Evolutionary conservation across 225 moss, liverwort and hornwort species (phyloP), one percentile per base, ranked within the genome.

Genomic region (Sphagnum tenellum): DNA sequence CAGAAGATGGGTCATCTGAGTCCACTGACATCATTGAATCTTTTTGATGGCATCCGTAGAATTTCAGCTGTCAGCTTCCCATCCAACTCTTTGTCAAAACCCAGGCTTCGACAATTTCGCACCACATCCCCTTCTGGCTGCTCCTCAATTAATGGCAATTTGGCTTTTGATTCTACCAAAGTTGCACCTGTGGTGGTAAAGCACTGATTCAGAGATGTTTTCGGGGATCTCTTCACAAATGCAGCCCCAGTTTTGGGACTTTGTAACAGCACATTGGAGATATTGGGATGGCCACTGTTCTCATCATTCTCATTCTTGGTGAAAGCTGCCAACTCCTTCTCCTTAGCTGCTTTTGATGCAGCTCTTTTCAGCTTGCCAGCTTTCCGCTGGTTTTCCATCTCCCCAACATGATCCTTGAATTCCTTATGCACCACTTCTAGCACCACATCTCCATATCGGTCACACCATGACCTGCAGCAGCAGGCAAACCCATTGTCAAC

Each of bases 391-490:
- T 65, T 65, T 50, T 82, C 82, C 82, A 82, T 82, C 65, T 86
- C 86, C 9, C 66, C 72, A 5, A 86, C 82, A 65, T 86, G 82
- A 8, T 66, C 64, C 13, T 79, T 77, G 64, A 86, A 86, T 60
- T 86, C 79, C 55, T 77, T 79, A 61, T 86, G 82, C 48, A 86
- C 86, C n/a, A 86, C 86, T 62, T 86, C 86, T 2, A 86, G 82
- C 9, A 86, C 82, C 44, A 82, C 65, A 13, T 86, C 86, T 3
- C 86, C 86, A 14, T 82, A 82, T 64, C 66, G 75, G 66, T 86
- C 86, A 75, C 86, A 86, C 86, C 86, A 86, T 48, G 86, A 70
- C 65, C 86, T 86, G 79, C 46, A 55, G 29, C 29, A 29, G 1
- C 29, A 29, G 29, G 29, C 4, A 3, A 12, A 53, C 48, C 11